These are phyloP conservation scores for Vaccinium darrowii DNA, from an alignment of 148 eudicot species.

Conservation along the genomic window DNA sequence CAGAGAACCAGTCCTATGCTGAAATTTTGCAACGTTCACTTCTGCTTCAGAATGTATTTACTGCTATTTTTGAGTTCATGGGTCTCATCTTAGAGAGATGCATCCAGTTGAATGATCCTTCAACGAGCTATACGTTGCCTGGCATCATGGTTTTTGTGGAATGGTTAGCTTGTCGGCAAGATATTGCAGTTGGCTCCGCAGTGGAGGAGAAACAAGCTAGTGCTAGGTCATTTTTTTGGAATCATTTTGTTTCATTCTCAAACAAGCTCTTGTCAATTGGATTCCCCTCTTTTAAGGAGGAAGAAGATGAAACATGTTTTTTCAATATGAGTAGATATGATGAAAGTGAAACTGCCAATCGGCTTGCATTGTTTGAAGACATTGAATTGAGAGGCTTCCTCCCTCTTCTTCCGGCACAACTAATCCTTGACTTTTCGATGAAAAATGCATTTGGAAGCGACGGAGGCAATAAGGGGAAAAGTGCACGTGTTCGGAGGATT, in stretches of 20 bases:
- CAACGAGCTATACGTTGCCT: slow-evolving; percentile 71
- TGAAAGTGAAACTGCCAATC: slow-evolving; percentile 71
- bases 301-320: slow-evolving; percentile 66
- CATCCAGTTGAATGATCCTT: slow-evolving; percentile 63
- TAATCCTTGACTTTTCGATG: slow-evolving; percentile 80
- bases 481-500: slow-evolving; percentile 67
- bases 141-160: slow-evolving; percentile 84
- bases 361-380: slow-evolving; percentile 84
- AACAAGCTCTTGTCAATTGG: slow-evolving; percentile 67
- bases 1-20: slow-evolving; percentile 86
- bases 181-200: slow-evolving; percentile 59
- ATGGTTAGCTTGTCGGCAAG: slow-evolving; percentile 87
- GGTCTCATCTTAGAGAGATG: slow-evolving; percentile 70
- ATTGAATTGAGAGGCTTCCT: slow-evolving; percentile 86
- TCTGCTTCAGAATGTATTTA: slow-evolving; percentile 78
- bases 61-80: slow-evolving; percentile 80
- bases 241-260: slow-evolving; percentile 51
- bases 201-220: slow-evolving; percentile 60
- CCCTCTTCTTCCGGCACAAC: slow-evolving; percentile 84
- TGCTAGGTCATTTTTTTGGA: slow-evolving; percentile 77
- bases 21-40: slow-evolving; percentile 81
- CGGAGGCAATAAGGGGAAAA: slow-evolving; percentile 59
- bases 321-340: slow-evolving; percentile 67
- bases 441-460: slow-evolving; percentile 52
- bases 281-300: slow-evolving; percentile 25